Percentiles rank a stretch among this genome's conserved stretches.
phyloP scores from a whole-genome alignment of 805 yeast species.

The Priceomyces medius region DNA sequence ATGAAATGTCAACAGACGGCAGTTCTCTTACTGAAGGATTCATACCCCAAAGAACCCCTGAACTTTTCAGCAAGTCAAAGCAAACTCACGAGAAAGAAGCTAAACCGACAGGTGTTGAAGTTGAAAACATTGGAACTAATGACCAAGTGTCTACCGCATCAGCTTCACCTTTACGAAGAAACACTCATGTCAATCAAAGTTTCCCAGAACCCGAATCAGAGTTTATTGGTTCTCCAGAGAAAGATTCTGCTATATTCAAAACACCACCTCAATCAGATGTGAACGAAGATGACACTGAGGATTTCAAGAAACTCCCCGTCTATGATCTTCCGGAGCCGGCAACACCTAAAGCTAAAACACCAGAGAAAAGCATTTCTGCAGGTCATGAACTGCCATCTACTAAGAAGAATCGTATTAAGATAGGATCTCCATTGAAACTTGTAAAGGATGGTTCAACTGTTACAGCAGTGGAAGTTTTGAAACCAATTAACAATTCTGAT shows the following conservation, averaged over 20 bases:
- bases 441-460: slow-evolving; percentile 29
- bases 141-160: slow-evolving; percentile 4
- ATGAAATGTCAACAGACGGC: slow-evolving; percentile 22
- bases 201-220: slow-evolving; percentile 39
- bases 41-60: not conserved
- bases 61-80: not conserved
- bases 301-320: not conserved
- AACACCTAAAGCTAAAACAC: not conserved
- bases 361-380: not conserved
- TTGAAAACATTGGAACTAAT: not conserved
- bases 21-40: slow-evolving; percentile 5
- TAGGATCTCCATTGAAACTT: slow-evolving; percentile 38
- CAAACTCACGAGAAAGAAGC: slow-evolving; percentile 5
- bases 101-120: not conserved
- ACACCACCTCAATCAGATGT: slow-evolving; percentile 24
- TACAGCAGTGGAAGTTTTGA: slow-evolving; percentile 20
- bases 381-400: not conserved
- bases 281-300: not conserved
- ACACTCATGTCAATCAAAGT: slow-evolving; percentile 2
- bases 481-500: slow-evolving; percentile 3
- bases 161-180: slow-evolving; percentile 21
- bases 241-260: slow-evolving; percentile 20
- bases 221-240: slow-evolving; percentile 19
- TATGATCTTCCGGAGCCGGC: not conserved
- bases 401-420: slow-evolving; percentile 29